phyloP scores from a whole-genome alignment of 2,329 filamentous ascomycete species.

The Penicillium sp. region DNA sequence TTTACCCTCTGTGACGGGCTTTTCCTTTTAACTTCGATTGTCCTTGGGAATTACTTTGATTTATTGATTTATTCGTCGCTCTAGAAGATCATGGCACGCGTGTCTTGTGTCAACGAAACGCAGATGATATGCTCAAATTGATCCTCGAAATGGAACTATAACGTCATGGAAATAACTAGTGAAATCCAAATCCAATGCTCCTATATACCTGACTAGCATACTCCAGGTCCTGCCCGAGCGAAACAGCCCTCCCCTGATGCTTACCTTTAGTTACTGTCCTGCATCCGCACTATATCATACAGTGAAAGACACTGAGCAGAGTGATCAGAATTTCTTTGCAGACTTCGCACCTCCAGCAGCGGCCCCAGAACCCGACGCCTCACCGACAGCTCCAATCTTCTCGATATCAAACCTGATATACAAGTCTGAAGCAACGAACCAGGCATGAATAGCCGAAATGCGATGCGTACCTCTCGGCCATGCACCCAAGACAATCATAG shows the following conservation, averaged over 20 bases:
- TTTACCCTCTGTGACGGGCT: neutral
- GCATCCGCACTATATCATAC: neutral
- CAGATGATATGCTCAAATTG: constrained; percentile 1
- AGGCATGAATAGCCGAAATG: neutral
- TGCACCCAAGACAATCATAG: neutral
- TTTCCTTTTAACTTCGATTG: constrained; percentile 9
- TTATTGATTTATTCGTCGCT: constrained; percentile 8
- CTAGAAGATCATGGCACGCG: constrained; percentile 12
- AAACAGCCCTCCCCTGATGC: too few species aligned
- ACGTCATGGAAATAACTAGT: too few species aligned
- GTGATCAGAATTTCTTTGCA: too few species aligned
- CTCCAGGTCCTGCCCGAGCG: too few species aligned
- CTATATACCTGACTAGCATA: too few species aligned
- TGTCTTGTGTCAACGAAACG: constrained; percentile 10
- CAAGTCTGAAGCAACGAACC: neutral
- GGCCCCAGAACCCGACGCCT: too few species aligned
- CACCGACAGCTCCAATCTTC: too few species aligned
- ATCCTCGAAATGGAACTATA: too few species aligned
- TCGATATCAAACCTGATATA: constrained; percentile 7
- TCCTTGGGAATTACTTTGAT: constrained; percentile 14
- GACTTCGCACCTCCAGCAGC: too few species aligned
- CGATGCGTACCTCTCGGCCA: constrained; percentile 1
- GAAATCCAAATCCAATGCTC: too few species aligned
- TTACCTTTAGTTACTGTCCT: too few species aligned
- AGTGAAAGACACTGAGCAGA: too few species aligned